Evolutionary conservation across 2,329 filamentous ascomycete species (phyloP).

Genomic region (Helotiales sp.): DNA sequence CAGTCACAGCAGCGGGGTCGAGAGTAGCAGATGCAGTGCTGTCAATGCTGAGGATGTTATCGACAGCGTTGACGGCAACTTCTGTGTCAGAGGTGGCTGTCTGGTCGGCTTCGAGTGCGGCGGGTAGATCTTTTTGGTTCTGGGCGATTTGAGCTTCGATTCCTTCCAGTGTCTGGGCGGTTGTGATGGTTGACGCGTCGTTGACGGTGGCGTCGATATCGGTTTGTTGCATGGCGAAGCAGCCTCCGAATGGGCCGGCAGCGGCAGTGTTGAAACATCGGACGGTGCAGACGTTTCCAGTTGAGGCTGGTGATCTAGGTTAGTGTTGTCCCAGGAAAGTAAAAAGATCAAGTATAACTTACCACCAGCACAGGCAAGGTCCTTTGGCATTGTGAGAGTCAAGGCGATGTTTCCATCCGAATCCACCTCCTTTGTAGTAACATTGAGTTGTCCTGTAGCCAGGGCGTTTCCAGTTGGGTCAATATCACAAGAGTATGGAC

Average conservation of each 20-base stretch:
- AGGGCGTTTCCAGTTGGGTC: slow-evolving; percentile 47
- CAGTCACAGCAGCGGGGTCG: neutral
- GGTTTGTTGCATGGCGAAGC: slow-evolving; percentile 57
- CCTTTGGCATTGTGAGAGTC: slow-evolving; percentile 51
- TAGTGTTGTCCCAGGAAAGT: neutral
- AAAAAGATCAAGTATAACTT: slow-evolving; percentile 27
- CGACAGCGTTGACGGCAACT: neutral
- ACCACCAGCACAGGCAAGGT: slow-evolving; percentile 53
- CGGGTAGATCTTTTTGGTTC: slow-evolving; percentile 51
- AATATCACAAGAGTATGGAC: slow-evolving; percentile 55
- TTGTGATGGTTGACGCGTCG: slow-evolving; percentile 44
- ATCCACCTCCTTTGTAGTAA: neutral
- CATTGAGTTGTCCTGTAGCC: neutral
- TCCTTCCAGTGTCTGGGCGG: slow-evolving; percentile 44
- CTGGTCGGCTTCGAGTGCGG: slow-evolving; percentile 45
- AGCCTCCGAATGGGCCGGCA: slow-evolving; percentile 58
- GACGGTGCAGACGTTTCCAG: slow-evolving; percentile 59
- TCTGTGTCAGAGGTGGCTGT: too few species aligned
- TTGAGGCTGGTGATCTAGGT: slow-evolving; percentile 44
- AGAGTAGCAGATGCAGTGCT: neutral
- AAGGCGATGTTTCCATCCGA: slow-evolving; percentile 57
- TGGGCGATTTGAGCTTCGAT: slow-evolving; percentile 49
- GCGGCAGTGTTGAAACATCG: slow-evolving; percentile 59
- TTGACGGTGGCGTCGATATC: slow-evolving; percentile 45
- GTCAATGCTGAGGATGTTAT: neutral